Evolutionary conservation across 169 alveolate species (phyloP).

Genomic region (Neospora caninum): DNA sequence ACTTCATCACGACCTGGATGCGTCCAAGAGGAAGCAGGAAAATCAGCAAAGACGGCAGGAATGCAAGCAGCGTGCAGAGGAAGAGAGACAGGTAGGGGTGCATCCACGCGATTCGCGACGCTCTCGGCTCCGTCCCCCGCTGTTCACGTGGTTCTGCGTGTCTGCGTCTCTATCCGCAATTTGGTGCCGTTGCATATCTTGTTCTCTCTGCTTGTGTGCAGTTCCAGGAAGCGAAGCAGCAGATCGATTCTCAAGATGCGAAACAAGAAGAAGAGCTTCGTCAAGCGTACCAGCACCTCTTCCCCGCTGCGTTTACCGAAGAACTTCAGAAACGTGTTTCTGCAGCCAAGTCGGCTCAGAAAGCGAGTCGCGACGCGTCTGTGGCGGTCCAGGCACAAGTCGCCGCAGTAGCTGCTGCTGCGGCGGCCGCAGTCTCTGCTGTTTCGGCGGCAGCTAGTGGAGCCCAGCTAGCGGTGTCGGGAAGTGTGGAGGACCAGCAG

Average conservation of each 20-base stretch:
- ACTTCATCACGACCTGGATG: conserved; percentile 61
- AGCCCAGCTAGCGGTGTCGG: not conserved
- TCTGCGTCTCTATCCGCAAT: too few relatives aligned
- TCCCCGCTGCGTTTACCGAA: conserved; percentile 67
- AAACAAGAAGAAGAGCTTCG: conserved; percentile 61
- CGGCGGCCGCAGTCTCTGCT: conserved; percentile 32
- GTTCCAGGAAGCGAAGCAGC: conserved; percentile 57
- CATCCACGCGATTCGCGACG: not conserved
- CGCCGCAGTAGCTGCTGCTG: conserved; percentile 40
- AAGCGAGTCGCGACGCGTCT: conserved; percentile 59
- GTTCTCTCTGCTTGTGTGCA: not conserved
- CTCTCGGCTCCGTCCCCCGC: too few relatives aligned
- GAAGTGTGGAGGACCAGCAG: not conserved
- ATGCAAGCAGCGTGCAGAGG: conserved; percentile 71
- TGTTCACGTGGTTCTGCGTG: too few relatives aligned
- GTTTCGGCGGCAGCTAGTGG: not conserved
- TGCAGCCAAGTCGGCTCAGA: conserved; percentile 66
- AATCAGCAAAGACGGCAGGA: conserved; percentile 31
- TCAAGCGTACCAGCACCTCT: conserved; percentile 68
- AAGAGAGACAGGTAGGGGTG: conserved; percentile 67
- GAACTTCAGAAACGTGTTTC: conserved; percentile 58
- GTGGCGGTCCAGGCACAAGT: conserved; percentile 57
- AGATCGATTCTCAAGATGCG: conserved; percentile 57
- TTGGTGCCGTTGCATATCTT: too few relatives aligned
- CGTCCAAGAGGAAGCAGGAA: conserved; percentile 52